These are phyloP conservation scores for Citrus cavaleriei DNA, from an alignment of 345 rosid genomes.

Conservation along the genomic window DNA sequence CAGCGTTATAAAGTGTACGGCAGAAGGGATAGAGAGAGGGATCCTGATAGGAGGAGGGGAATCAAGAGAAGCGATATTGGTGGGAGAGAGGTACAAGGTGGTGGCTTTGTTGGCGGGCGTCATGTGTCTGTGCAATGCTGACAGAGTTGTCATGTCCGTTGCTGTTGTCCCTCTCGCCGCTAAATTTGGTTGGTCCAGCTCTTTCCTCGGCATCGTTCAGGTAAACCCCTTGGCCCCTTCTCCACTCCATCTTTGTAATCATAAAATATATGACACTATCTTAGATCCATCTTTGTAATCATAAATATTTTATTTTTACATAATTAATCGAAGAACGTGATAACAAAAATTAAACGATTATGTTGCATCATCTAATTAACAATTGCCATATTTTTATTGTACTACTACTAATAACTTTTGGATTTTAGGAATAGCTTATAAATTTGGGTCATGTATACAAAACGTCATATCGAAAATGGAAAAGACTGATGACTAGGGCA, in stretches of 20 bases:
- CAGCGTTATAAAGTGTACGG: slow-evolving; percentile 45
- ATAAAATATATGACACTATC: too few relatives aligned
- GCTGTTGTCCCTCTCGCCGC: slow-evolving; percentile 91
- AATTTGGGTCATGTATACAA: too few relatives aligned
- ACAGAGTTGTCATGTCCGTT: slow-evolving; percentile 88
- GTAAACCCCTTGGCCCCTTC: slow-evolving; percentile 16
- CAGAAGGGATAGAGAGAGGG: slow-evolving; percentile 65
- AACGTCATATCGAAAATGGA: too few relatives aligned
- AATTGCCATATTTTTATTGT: too few relatives aligned
- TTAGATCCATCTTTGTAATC: too few relatives aligned
- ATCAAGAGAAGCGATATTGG: slow-evolving; percentile 9
- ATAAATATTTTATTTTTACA: too few relatives aligned
- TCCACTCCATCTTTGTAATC: neutral
- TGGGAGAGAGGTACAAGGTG: slow-evolving; percentile 85
- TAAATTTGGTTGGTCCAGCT: slow-evolving; percentile 79
- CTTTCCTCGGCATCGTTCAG: slow-evolving; percentile 93
- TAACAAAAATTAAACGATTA: too few relatives aligned
- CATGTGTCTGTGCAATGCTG: slow-evolving; percentile 95
- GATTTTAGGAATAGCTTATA: too few relatives aligned
- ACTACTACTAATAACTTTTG: too few relatives aligned
- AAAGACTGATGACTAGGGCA: too few relatives aligned
- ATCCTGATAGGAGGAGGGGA: slow-evolving; percentile 36
- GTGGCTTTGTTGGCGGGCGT: slow-evolving; percentile 69
- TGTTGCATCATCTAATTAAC: too few relatives aligned
- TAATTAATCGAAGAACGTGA: too few relatives aligned